phyloP scores from a whole-genome alignment of 805 yeast species.

The Teunomyces aglyptinius region DNA sequence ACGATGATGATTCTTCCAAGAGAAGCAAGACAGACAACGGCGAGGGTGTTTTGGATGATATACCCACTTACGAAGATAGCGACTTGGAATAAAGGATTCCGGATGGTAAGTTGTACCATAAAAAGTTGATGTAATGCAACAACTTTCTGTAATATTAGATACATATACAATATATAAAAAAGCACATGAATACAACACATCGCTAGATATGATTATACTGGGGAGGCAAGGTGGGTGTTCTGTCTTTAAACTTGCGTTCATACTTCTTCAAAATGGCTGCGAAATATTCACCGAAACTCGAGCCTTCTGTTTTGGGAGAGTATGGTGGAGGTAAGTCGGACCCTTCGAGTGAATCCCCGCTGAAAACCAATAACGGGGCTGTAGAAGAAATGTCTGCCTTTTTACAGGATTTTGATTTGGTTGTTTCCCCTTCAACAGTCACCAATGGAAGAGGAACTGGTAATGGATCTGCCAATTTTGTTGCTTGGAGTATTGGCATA shows the following conservation, averaged over 20 bases:
- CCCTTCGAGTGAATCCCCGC: neutral
- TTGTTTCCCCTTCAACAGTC: neutral
- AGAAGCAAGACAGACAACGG: constrained; percentile 11
- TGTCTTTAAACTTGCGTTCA: neutral
- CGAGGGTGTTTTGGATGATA: constrained; percentile 25
- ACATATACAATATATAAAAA: neutral
- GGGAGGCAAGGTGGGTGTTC: neutral
- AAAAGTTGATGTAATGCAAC: neutral
- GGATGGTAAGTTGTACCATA: neutral
- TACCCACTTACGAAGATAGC: constrained; percentile 44
- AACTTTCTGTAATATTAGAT: constrained; percentile 1
- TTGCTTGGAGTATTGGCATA: too few species aligned
- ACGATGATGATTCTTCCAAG: constrained; percentile 11
- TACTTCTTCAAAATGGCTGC: neutral
- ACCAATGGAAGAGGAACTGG: neutral
- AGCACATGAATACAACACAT: neutral
- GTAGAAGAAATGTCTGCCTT: neutral
- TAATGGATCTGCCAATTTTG: too few species aligned
- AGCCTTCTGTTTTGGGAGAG: neutral
- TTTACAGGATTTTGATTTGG: neutral
- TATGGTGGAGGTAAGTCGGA: neutral
- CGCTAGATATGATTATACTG: neutral
- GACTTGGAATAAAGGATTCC: constrained; percentile 17
- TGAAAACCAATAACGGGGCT: neutral
- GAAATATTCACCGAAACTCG: neutral